Percentiles rank a stretch among this genome's conserved stretches.
phyloP scores from a whole-genome alignment of 140 eudicot genomes.

The Anethum foeniculum region DNA sequence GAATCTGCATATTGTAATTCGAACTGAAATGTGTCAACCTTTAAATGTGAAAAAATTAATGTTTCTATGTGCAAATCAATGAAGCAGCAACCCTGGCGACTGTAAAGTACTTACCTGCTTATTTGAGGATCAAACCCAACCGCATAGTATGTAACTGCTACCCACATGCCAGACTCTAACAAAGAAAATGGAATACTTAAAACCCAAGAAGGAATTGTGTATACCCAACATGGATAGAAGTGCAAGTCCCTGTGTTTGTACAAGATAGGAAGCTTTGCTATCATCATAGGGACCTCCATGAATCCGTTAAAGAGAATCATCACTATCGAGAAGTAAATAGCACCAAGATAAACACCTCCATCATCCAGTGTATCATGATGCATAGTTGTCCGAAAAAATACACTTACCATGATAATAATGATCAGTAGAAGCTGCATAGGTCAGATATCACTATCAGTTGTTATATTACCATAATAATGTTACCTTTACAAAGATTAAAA shows the following conservation, averaged over 20 bases:
- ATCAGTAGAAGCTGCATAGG: conserved; percentile 61
- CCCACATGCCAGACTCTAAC: conserved; percentile 75
- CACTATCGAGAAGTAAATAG: conserved; percentile 75
- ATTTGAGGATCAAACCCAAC: conserved; percentile 86
- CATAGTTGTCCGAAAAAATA: conserved; percentile 80
- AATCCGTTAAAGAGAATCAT: conserved; percentile 84
- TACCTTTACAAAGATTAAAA: background rate
- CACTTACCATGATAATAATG: conserved; percentile 50
- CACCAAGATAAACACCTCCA: conserved; percentile 85
- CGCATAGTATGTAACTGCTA: conserved; percentile 63
- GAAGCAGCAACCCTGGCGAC: background rate
- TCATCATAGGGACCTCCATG: conserved; percentile 86
- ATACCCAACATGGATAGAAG: conserved; percentile 88
- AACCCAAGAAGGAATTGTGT: conserved; percentile 81
- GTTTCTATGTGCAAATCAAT: background rate
- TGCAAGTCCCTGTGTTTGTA: conserved; percentile 78
- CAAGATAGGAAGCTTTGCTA: conserved; percentile 81
- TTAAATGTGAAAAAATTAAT: background rate
- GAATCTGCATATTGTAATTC: conserved; percentile 42
- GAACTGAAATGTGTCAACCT: background rate
- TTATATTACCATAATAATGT: background rate
- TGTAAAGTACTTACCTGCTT: conserved; percentile 37
- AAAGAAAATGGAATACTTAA: conserved; percentile 73
- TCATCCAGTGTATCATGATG: conserved; percentile 70
- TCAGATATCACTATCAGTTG: conserved; percentile 16